Conservation (phyloP, 2,329 filamentous ascomycete species). For the Pestalotiopsis sp. region DNA sequence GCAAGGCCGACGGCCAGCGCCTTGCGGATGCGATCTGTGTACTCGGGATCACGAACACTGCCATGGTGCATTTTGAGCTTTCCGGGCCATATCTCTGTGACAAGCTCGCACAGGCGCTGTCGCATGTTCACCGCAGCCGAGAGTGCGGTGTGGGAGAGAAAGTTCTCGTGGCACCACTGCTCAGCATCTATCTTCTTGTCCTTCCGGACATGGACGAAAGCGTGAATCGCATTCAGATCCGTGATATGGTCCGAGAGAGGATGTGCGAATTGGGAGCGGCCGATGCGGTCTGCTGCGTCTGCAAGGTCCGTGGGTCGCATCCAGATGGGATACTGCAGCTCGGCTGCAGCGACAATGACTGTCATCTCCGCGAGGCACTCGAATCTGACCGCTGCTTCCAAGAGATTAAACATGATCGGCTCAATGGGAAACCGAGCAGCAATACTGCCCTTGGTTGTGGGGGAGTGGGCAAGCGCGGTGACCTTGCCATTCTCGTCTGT, state of each 20-base stretch:
- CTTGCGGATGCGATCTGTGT: not conserved
- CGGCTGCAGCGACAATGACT: not conserved
- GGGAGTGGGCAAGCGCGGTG: not conserved
- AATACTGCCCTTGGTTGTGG: not conserved
- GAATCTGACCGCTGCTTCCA: not conserved
- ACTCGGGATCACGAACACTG: not conserved
- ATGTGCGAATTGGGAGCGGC: not conserved
- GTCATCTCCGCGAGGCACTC: not conserved
- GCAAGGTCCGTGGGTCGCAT: not conserved
- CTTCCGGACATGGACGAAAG: not conserved
- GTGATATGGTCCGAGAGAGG: not conserved
- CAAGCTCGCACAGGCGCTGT: not conserved
- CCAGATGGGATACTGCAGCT: not conserved
- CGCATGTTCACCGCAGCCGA: not conserved
- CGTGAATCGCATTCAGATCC: not conserved
- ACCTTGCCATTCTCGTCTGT: not conserved
- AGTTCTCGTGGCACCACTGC: not conserved
- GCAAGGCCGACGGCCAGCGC: not conserved
- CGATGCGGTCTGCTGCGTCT: not conserved
- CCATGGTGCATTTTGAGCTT: accelerated
- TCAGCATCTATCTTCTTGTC: not conserved
- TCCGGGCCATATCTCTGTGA: not conserved
- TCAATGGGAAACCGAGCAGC: not conserved
- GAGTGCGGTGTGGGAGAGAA: not conserved
- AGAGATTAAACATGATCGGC: not conserved